phyloP scores from a whole-genome alignment of 257 asterid species.

The Apocynum venetum region DNA sequence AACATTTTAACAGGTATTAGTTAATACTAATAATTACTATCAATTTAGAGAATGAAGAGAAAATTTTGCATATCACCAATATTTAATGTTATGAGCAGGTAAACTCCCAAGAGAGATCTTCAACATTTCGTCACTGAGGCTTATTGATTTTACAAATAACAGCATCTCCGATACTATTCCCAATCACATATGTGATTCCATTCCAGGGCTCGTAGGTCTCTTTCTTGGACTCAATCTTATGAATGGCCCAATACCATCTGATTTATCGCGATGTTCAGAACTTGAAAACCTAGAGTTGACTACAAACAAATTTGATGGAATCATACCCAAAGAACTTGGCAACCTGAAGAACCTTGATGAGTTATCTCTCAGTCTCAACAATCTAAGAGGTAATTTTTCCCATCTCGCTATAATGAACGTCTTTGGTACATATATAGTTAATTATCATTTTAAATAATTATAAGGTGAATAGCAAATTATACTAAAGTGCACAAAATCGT shows the following conservation, averaged over 20 bases:
- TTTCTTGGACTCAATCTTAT: slow-evolving; percentile 15
- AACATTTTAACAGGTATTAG: neutral
- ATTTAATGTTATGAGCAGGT: neutral
- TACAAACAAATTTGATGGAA: neutral
- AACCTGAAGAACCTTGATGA: neutral
- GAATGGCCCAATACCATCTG: slow-evolving; percentile 7
- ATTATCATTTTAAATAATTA: too few relatives aligned
- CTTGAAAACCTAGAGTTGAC: neutral
- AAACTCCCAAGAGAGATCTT: slow-evolving; percentile 21
- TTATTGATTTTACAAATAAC: slow-evolving; percentile 11
- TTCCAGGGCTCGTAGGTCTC: slow-evolving; percentile 13
- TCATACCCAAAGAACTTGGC: neutral
- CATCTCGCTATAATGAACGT: too few relatives aligned
- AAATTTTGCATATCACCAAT: too few relatives aligned
- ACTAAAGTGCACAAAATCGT: too few relatives aligned
- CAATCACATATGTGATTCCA: slow-evolving; percentile 19
- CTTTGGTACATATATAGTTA: too few relatives aligned
- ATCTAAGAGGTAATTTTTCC: neutral
- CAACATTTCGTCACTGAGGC: slow-evolving; percentile 26
- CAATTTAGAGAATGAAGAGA: too few relatives aligned
- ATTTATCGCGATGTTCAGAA: neutral
- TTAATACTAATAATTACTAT: too few relatives aligned
- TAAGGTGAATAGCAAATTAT: too few relatives aligned
- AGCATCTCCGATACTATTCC: slow-evolving; percentile 25
- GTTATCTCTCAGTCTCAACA: slow-evolving; percentile 21